Evolutionary conservation across 2,329 filamentous ascomycete species (phyloP), one percentile per base, ranked within the genome.

Genomic region (Alternaria longipes): DNA sequence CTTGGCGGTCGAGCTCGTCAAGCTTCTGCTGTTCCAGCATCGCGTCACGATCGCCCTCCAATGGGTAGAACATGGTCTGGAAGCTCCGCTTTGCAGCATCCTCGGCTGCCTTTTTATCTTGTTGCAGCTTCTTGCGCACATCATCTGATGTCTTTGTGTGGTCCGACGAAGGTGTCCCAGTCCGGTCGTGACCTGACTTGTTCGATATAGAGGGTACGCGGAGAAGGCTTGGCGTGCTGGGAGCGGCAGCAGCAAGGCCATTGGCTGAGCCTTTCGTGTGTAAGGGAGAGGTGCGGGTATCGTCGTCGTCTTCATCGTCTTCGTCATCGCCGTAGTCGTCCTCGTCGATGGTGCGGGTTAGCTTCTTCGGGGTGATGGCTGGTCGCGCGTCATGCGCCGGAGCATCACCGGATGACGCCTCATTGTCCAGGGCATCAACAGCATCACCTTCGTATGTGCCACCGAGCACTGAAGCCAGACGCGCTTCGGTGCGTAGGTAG

Each of bases 21-120:
- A 99, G 86, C 78, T 94, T 93, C 79, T 98, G 93, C 80, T 99
- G 95, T 79, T 99, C 95, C 59, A 98, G 81, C 95, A 99, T 98
- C 50, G 95, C 95, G 71, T 94, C 93, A 56, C 92, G 88, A 76
- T 99, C 95, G 77, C 94, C 95, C 79, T 99, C 95, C 32, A 98
- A 85, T 1, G 95, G 97, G 79, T 97, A 94, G 79, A 98, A 97
- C 67, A 97, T 86, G 9, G 93, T 96, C 75, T 97, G 91, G 79
- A 97, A 98, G 80, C 91, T 95, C 72, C 89, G 88, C 81, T 93
- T 93, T 44, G 93, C 95, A 52, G 91, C 90, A 74, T 97, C 93
- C 74, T 97, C 94, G 49, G 92, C 94, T 30, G 91, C 92, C 77
- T 90, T 94, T 77, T 95, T 95, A 69, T 93, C 92, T 75, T 97